A percentile compares a stretch with the other conserved stretches of the same genome.
Evolutionary conservation across 257 asterid genomes (phyloP).

Genomic region (Paraleonurus japonicus): DNA sequence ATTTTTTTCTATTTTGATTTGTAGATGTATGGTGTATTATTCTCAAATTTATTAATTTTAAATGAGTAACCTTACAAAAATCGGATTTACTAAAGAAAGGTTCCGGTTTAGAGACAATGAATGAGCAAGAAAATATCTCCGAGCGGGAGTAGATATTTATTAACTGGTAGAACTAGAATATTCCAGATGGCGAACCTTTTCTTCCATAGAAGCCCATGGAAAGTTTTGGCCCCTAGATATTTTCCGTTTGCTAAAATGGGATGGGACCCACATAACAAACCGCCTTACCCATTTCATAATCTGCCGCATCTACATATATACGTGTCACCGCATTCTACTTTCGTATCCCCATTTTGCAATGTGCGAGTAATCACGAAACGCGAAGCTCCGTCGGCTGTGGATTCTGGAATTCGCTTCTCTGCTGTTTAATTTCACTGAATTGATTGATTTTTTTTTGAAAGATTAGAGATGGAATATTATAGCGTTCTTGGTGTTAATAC

Average conservation of each 20-base stretch:
- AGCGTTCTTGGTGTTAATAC: slow-evolving; percentile 54
- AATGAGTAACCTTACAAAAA: no score
- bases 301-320: not conserved
- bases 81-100: no score
- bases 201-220: slow-evolving; percentile 19
- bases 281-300: slow-evolving; percentile 24
- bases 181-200: slow-evolving; percentile 28
- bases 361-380: not conserved
- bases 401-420: slow-evolving; percentile 5
- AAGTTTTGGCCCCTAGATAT: slow-evolving; percentile 6
- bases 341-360: not conserved
- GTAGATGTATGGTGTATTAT: no score
- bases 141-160: slow-evolving; percentile 20
- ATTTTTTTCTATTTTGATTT: no score
- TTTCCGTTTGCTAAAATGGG: no score
- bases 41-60: no score
- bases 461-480: slow-evolving; percentile 51
- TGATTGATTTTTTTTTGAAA: not conserved
- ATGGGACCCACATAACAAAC: slow-evolving; percentile 23
- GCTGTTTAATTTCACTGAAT: not conserved
- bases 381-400: not conserved
- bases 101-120: not conserved
- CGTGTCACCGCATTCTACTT: not conserved
- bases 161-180: slow-evolving; percentile 22
- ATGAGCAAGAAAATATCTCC: not conserved